phyloP scores from a whole-genome alignment of 2,329 filamentous ascomycete species.

The Lecanosticta acicola region DNA sequence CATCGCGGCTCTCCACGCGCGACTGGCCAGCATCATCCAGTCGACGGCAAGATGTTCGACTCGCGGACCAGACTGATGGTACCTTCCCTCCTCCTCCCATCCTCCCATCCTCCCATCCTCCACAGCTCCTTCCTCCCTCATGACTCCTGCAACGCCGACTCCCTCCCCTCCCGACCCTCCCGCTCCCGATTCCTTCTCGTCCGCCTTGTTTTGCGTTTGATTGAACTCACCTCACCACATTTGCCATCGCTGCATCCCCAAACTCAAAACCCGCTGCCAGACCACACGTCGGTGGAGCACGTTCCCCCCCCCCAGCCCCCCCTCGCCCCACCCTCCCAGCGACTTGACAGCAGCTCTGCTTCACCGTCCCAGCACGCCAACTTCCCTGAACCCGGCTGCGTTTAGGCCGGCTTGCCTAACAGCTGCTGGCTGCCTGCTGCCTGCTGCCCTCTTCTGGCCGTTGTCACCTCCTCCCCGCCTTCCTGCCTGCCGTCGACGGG shows the following conservation, averaged over 20 bases:
- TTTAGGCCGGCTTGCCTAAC: background rate
- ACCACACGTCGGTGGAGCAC: background rate
- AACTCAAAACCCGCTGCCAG: conserved; percentile 15
- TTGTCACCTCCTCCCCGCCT: background rate
- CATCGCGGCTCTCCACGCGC: conserved; percentile 5
- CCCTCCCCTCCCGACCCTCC: conserved; percentile 3
- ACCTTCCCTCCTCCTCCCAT: background rate
- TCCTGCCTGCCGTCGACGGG: conserved; percentile 8
- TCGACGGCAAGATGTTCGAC: conserved; percentile 8
- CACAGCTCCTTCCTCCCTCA: background rate
- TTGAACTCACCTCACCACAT: conserved; percentile 13
- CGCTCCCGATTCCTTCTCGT: conserved; percentile 8
- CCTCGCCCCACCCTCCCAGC: conserved; percentile 5
- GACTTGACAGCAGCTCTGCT: conserved; percentile 5
- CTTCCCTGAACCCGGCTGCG: conserved; percentile 6
- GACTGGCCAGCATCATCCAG: too few species aligned
- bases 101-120: background rate
- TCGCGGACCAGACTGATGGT: conserved; percentile 3
- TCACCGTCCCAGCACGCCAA: conserved; percentile 7
- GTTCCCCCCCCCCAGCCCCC: conserved; percentile 2
- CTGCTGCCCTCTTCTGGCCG: background rate
- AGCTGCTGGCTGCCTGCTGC: too few species aligned
- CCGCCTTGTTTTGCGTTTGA: conserved; percentile 19
- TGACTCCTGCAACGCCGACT: background rate
- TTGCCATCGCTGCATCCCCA: conserved; percentile 14